phyloP scores from a whole-genome alignment of 2,329 filamentous ascomycete species.

The Ciborinia camelliae region DNA sequence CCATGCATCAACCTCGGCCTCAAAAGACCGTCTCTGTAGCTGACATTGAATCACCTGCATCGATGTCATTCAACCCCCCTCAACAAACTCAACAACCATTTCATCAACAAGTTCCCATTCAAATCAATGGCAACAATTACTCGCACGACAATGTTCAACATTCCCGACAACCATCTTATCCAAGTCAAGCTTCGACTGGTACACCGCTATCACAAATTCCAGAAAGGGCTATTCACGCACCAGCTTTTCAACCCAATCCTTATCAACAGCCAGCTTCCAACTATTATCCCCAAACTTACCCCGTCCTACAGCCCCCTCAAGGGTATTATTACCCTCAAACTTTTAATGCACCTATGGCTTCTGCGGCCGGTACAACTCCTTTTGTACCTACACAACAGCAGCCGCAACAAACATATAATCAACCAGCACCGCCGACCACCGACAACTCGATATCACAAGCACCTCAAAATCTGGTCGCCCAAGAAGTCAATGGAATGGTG shows the following conservation, averaged over 20 bases:
- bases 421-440: constrained; percentile 27
- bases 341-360: constrained; percentile 46
- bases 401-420: constrained; percentile 30
- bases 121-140: constrained; percentile 59
- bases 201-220: constrained; percentile 90
- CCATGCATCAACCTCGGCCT: constrained; percentile 92
- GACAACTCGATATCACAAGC: constrained; percentile 38
- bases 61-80: constrained; percentile 53
- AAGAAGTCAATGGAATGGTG: constrained; percentile 93
- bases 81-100: constrained; percentile 79
- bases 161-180: constrained; percentile 64
- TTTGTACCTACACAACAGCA: constrained; percentile 35
- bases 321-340: constrained; percentile 67
- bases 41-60: constrained; percentile 78
- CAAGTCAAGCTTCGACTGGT: constrained; percentile 66
- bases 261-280: constrained; percentile 53
- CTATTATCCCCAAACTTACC: constrained; percentile 55
- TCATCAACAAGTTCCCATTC: constrained; percentile 86
- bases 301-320: constrained; percentile 54
- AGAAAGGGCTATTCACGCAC: constrained; percentile 85
- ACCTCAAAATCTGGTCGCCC: constrained; percentile 61
- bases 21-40: constrained; percentile 93
- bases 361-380: constrained; percentile 36
- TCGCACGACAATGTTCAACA: constrained; percentile 54
- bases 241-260: constrained; percentile 77